Percentiles rank a stretch among this genome's conserved stretches.
Conservation (phyloP, 225 moss, liverwort and hornwort species). For the Ulota crispa region DNA sequence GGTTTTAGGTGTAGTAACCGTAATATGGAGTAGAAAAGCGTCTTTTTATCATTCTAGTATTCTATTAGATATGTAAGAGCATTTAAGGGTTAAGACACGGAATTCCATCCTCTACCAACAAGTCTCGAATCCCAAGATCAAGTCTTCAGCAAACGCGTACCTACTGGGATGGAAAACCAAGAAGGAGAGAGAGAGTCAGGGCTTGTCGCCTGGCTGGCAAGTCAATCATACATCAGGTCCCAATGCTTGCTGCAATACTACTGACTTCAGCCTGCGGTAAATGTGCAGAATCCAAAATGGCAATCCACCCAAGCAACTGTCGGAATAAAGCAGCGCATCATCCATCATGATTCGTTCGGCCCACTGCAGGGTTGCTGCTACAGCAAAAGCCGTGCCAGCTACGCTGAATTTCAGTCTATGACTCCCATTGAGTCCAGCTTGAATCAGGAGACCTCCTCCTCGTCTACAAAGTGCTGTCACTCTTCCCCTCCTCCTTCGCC, state of each 20-base stretch:
- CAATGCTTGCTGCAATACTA: neutral
- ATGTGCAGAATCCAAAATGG: conserved; percentile 16
- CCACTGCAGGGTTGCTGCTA: conserved; percentile 15
- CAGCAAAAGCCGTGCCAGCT: conserved; percentile 23
- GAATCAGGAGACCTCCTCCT: neutral
- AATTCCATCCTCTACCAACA: neutral
- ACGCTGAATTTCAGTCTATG: conserved; percentile 20
- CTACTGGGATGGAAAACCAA: neutral
- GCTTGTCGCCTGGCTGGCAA: conserved; percentile 25
- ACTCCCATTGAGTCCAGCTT: neutral
- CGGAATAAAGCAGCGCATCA: conserved; percentile 25
- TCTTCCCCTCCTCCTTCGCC: conserved; percentile 16
- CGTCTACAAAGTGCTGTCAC: conserved; percentile 32
- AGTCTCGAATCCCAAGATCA: neutral
- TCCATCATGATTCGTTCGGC: conserved; percentile 33
- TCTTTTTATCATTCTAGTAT: too few species aligned
- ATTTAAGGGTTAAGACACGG: neutral
- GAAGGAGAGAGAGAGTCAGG: conserved; percentile 10
- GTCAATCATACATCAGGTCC: conserved; percentile 34
- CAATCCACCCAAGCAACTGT: conserved; percentile 3
- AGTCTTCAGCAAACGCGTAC: neutral
- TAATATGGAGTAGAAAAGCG: too few species aligned
- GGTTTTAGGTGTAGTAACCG: too few species aligned
- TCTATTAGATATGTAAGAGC: neutral
- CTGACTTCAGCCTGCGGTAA: conserved; percentile 10